Percentiles rank a stretch among this genome's conserved stretches.
phyloP scores from a whole-genome alignment of 345 rosid genomes.

The Citrus cavaleriei region DNA sequence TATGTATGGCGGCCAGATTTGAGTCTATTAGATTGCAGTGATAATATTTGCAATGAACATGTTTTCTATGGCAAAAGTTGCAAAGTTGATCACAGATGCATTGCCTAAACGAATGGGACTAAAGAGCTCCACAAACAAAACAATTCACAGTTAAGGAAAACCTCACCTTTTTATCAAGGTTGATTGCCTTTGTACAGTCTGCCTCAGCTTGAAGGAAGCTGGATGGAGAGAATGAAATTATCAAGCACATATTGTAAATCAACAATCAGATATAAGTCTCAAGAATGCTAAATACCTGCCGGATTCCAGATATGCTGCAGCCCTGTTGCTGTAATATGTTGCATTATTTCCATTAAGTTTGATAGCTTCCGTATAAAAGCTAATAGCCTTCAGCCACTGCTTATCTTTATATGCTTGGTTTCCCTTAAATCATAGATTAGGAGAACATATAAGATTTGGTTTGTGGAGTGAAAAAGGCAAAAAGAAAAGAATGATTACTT shows the following conservation, averaged over 20 bases:
- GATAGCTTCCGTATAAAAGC: constrained; percentile 85
- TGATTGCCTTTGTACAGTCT: constrained; percentile 79
- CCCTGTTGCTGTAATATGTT: constrained; percentile 90
- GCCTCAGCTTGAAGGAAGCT: constrained; percentile 89
- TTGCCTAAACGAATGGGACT: not conserved
- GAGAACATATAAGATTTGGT: constrained; percentile 1
- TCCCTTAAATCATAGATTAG: constrained; percentile 51
- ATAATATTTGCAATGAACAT: not conserved
- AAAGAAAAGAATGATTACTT: not conserved
- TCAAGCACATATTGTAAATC: constrained; percentile 11
- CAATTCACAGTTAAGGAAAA: constrained; percentile 2
- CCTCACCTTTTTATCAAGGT: constrained; percentile 86
- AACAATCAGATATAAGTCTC: not conserved
- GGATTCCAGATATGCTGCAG: constrained; percentile 88
- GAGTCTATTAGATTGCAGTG: too few species aligned
- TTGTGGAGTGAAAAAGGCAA: not conserved
- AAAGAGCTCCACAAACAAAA: not conserved
- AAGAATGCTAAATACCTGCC: constrained; percentile 48
- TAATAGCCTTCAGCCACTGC: constrained; percentile 81
- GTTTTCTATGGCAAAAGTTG: not conserved
- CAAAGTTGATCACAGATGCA: not conserved
- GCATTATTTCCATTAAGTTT: constrained; percentile 74
- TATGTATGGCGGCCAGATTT: not conserved
- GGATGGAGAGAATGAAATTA: constrained; percentile 12
- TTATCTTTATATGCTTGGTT: constrained; percentile 91